Base-by-base conservation (phyloP, 768 basidiomycete species). In the Leccinum olivaceopallidum region DNA sequence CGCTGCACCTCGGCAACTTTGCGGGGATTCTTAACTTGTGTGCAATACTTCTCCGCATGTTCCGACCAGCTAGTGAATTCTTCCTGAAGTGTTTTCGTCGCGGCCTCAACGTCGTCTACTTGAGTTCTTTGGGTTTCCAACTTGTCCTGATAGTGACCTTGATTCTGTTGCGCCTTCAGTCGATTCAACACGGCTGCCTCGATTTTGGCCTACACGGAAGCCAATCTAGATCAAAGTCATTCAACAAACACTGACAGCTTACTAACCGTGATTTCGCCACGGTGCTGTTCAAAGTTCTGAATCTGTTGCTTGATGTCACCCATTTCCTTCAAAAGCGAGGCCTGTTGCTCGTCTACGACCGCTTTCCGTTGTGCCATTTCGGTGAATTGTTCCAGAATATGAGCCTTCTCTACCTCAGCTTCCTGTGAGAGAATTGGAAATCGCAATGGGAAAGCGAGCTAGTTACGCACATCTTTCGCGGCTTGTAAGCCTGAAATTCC, bases 31-130 rank as follows among this genome's bases (percentile, higher is more conserved):
- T 77, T 76, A 26, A 86, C 76, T 16, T 78, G 80, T 20, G 77
- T 80, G 60, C 87, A 92, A 66, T 84, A 87, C 67, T 85, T 72
- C 22, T 78, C 71, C 16, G 92, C 94, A 47, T 83, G 83, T 4
- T 69, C 75, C 3, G 84, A 84, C 89, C 90, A 93, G 24, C 77
- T 78, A 83, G 76, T 72, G 63, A 87, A 90, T 68, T 94, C 89
- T 58, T 80, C 71, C 65, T 88, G 78, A 18, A 90, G 70, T 12
- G 81, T 75, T 16, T 81, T 76, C 3, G 80, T 80, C 4, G 76
- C 73, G 7, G 71, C 78, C 59, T 89, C 77, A 1, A 80, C 75
- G 0, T 73, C 75, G 0, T 74, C 71, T 4, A 89, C 75, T 55
- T 76, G 78, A 51, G 68, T 71, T 62, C 78, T 73, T 64, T 88